These are phyloP conservation scores for Macrophomina pseudophaseolina DNA, from an alignment of 2,329 filamentous ascomycete genomes.

Conservation along the genomic window DNA sequence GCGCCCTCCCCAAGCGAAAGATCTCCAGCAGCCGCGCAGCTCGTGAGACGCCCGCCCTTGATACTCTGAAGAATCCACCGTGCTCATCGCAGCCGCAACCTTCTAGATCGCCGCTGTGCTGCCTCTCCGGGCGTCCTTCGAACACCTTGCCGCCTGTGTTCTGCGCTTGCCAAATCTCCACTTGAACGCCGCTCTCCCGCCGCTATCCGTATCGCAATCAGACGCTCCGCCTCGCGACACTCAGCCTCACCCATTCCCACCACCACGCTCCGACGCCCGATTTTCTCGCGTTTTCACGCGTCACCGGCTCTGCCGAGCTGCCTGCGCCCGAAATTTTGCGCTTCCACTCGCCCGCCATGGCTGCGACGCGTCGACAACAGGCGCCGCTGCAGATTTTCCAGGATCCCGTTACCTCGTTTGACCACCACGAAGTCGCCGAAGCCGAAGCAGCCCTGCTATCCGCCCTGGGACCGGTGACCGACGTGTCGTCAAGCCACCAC, in stretches of 20 bases:
- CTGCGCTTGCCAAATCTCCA: slow-evolving; percentile 6
- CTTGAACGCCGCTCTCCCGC: slow-evolving; percentile 19
- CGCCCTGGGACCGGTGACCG: slow-evolving; percentile 48
- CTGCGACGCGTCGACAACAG: slow-evolving; percentile 62
- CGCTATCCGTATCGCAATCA: slow-evolving; percentile 20
- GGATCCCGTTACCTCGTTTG: slow-evolving; percentile 54
- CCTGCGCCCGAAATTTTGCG: slow-evolving; percentile 38
- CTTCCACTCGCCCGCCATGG: slow-evolving; percentile 47
- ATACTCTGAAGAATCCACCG: slow-evolving; percentile 20
- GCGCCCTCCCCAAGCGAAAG: slow-evolving; percentile 24
- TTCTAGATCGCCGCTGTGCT: slow-evolving; percentile 12
- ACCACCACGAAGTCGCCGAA: slow-evolving; percentile 50
- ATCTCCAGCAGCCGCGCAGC: slow-evolving; percentile 24
- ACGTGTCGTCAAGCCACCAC: slow-evolving; percentile 62
- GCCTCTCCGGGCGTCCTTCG: slow-evolving; percentile 2
- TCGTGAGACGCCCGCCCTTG: slow-evolving; percentile 26
- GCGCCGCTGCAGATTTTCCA: slow-evolving; percentile 63
- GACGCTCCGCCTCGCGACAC: slow-evolving; percentile 9
- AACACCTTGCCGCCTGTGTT: background rate
- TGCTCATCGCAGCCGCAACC: slow-evolving; percentile 21
- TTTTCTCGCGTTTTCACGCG: slow-evolving; percentile 47
- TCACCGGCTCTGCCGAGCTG: slow-evolving; percentile 40
- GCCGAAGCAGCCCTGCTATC: slow-evolving; percentile 60
- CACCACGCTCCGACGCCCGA: slow-evolving; percentile 32
- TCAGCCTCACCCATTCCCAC: slow-evolving; percentile 18